Percentiles rank a stretch among this genome's conserved stretches.
These are phyloP conservation scores for Hypoxylon sp. DNA, from an alignment of 2,329 filamentous ascomycete genomes.

Conservation along the genomic window DNA sequence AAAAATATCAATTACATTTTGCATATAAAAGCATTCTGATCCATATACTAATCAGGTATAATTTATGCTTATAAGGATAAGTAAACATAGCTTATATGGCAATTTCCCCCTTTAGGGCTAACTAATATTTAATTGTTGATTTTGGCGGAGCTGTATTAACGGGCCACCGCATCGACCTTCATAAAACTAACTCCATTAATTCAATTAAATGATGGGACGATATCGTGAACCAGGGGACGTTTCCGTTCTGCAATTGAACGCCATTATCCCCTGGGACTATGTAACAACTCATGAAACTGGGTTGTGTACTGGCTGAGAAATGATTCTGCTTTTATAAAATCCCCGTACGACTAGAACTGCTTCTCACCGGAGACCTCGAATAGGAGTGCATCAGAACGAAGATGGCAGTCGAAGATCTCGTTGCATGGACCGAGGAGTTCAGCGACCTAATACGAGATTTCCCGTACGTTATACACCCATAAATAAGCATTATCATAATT, in stretches of 20 bases:
- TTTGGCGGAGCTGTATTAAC: no score
- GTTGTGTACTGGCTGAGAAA: constrained; percentile 1
- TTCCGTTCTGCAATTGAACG: constrained; percentile 35
- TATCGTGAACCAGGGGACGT: constrained; percentile 11
- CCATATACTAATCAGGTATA: no score
- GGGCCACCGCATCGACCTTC: no score
- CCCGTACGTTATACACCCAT: constrained; percentile 44
- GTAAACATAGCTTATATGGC: no score
- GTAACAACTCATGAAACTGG: neutral
- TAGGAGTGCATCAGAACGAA: constrained; percentile 15
- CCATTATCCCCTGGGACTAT: constrained; percentile 20
- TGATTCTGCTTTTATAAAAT: neutral
- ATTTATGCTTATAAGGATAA: no score
- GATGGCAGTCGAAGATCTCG: constrained; percentile 47
- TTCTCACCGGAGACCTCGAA: neutral
- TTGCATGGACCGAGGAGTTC: constrained; percentile 45
- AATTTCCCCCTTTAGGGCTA: no score
- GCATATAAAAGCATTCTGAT: no score
- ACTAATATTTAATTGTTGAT: no score
- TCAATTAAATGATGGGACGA: constrained; percentile 31
- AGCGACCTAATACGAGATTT: constrained; percentile 44
- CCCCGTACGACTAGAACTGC: neutral
- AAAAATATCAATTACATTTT: no score
- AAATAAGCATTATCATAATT: neutral
- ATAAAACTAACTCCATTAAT: constrained; percentile 32